Evolutionary conservation across 176 grass and related monocot species (phyloP), one percentile per base, ranked within the genome.

Genomic region (Triticum turgidum): DNA sequence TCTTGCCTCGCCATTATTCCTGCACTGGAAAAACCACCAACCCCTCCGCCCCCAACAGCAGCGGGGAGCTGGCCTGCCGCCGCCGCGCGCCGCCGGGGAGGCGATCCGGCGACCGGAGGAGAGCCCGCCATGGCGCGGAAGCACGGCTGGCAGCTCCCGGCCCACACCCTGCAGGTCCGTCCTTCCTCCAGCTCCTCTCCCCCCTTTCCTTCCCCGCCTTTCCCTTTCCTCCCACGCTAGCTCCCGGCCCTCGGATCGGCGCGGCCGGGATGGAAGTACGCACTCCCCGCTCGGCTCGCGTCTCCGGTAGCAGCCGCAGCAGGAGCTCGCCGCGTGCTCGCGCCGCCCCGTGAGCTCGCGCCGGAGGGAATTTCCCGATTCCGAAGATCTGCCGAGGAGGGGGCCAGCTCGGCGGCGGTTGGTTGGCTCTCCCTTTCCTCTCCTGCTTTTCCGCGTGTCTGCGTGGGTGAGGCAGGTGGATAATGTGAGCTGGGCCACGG

Each of bases 61-160:
- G 47, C 68, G 81, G 38, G 52, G 65, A 90, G 80, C 80, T 35
- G 9, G 34, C 42, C 61, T 52, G 74, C 47, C 77, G 79, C 87
- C 77, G 80, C 87, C 65, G 45, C 79, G 68, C 79, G 76, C 88
- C 65, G 80, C 80, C 74, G n/a, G 62, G 51, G 78, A 18, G 24
- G 59, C 5, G 74, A 79, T 86, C 75, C 12, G 65, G 34, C 54
- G 13, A 10, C 30, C 63, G 14, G 72, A 61, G 17, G 41, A 39
- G 68, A 0, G 73, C 66, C 80, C 2, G 82, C 76, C 88, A 96
- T 98, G 93, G 91, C 91, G 82, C 86, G 97, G 85, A 93, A 95
- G 88, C 94, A 99, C 87, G 97, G 97, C 13, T 99, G 97, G 97
- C 94, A 99, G 83, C 94, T 99, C 42, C 97, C 97, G 20, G 94